A percentile compares a stretch with the other conserved stretches of the same genome.
phyloP scores from a whole-genome alignment of 371 early-diverging fungal genomes.

The Zopfochytrium polystomum region DNA sequence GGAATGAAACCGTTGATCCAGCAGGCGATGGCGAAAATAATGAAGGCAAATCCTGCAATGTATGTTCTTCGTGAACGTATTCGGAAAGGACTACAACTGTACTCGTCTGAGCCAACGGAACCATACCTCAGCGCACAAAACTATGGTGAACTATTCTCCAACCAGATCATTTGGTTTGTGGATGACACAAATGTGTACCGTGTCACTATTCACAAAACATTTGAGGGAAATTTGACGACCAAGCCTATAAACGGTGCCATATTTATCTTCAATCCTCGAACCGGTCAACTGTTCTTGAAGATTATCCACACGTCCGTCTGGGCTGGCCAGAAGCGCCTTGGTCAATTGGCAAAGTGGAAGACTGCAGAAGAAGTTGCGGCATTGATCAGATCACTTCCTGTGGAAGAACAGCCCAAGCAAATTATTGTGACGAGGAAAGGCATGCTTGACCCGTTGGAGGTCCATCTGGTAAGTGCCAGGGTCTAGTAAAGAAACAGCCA shows the following conservation, averaged over 20 bases:
- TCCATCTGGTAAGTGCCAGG: slow-evolving; percentile 55
- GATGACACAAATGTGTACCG: slow-evolving; percentile 99
- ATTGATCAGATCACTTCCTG: slow-evolving; percentile 94
- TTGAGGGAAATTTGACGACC: slow-evolving; percentile 96
- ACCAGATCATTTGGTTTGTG: slow-evolving; percentile 98
- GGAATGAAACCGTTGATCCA: slow-evolving; percentile 96
- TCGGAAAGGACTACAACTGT: slow-evolving; percentile 96
- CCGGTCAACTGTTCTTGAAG: slow-evolving; percentile 97
- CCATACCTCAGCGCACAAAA: slow-evolving; percentile 91
- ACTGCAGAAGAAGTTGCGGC: slow-evolving; percentile 99
- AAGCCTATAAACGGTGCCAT: slow-evolving; percentile 98
- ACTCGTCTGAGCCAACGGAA: slow-evolving; percentile 98
- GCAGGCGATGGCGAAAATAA: slow-evolving; percentile 96
- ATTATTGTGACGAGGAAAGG: slow-evolving; percentile 98
- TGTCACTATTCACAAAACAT: slow-evolving; percentile 98
- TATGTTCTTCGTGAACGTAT: slow-evolving; percentile 98
- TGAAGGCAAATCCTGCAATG: slow-evolving; percentile 97
- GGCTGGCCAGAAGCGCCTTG: slow-evolving; percentile 98
- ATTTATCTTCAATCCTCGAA: slow-evolving; percentile 98
- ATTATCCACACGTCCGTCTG: slow-evolving; percentile 98
- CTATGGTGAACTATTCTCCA: slow-evolving; percentile 95
- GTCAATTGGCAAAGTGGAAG: slow-evolving; percentile 98
- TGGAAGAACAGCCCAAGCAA: slow-evolving; percentile 98
- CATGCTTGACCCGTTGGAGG: slow-evolving; percentile 98
- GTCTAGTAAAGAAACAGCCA: neutral